These are phyloP conservation scores for Breynia disticha DNA, from an alignment of 441 rosid genomes.

Conservation along the genomic window DNA sequence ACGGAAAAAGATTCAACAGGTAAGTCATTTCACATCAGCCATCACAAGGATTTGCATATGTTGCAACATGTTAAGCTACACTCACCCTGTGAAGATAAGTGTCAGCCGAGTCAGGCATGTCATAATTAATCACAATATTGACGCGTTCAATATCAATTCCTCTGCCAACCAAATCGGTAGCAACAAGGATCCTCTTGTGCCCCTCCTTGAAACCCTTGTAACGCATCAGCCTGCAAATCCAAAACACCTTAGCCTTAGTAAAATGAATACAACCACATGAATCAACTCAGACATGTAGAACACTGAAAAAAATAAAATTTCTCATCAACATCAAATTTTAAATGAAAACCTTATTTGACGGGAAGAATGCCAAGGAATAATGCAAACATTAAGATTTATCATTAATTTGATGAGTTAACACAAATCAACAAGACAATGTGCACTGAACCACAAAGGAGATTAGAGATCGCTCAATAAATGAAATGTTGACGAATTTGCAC, in stretches of 20 bases:
- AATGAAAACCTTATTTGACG: too few relatives aligned
- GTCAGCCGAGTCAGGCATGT: constrained; percentile 99
- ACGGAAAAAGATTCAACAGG: neutral
- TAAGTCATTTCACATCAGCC: too few relatives aligned
- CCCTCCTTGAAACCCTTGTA: constrained; percentile 98
- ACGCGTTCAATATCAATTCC: constrained; percentile 98
- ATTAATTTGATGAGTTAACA: neutral
- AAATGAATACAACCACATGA: neutral
- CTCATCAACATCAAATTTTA: too few relatives aligned
- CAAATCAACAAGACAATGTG: neutral
- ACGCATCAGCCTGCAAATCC: constrained; percentile 61
- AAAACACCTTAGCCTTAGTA: neutral
- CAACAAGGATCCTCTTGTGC: constrained; percentile 91
- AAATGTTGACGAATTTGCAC: neutral
- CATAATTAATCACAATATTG: constrained; percentile 92
- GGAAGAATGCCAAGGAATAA: too few relatives aligned
- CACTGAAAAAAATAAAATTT: too few relatives aligned
- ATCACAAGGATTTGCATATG: neutral
- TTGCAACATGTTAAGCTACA: neutral
- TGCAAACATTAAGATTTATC: too few relatives aligned
- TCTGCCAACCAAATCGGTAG: constrained; percentile 92
- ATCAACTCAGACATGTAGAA: too few relatives aligned
- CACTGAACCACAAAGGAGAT: too few relatives aligned
- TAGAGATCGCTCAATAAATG: too few relatives aligned
- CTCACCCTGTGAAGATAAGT: constrained; percentile 95